phyloP scores from a whole-genome alignment of 306 rosid genomes.

The Crataegus laevigata region DNA sequence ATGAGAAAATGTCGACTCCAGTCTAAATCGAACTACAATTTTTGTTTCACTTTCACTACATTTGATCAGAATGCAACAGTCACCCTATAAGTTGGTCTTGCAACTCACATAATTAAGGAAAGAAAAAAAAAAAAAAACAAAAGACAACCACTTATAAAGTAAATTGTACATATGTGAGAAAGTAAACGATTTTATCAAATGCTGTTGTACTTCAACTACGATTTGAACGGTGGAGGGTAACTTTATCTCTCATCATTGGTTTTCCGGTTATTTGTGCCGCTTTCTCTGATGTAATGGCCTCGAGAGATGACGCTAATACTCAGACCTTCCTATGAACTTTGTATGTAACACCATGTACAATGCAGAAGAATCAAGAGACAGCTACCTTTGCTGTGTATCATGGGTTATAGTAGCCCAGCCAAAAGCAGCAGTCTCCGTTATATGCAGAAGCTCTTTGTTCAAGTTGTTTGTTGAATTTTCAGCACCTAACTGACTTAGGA shows the following conservation, averaged over 20 bases:
- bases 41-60: not conserved
- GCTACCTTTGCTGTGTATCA: not conserved
- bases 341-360: conserved; percentile 13
- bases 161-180: conserved; percentile 8
- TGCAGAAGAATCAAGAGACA: conserved; percentile 9
- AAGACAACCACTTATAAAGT: conserved; percentile 9
- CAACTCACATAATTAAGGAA: conserved; percentile 7
- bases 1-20: conserved; percentile 1
- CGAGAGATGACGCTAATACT: conserved; percentile 7
- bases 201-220: conserved; percentile 10
- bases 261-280: conserved; percentile 8
- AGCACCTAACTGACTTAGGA: not conserved
- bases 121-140: not conserved
- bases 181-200: not conserved
- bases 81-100: conserved; percentile 7
- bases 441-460: conserved; percentile 10
- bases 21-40: conserved; percentile 20
- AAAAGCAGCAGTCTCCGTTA: conserved; percentile 1
- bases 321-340: conserved; percentile 9
- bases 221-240: conserved; percentile 1
- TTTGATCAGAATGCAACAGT: conserved; percentile 1
- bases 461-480: not conserved
- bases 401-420: conserved; percentile 7
- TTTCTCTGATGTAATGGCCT: not conserved
- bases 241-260: not conserved